Evolutionary conservation across 495 filamentous ascomycete genomes (phyloP).

Genomic region (Aspergillus funiculosus): DNA sequence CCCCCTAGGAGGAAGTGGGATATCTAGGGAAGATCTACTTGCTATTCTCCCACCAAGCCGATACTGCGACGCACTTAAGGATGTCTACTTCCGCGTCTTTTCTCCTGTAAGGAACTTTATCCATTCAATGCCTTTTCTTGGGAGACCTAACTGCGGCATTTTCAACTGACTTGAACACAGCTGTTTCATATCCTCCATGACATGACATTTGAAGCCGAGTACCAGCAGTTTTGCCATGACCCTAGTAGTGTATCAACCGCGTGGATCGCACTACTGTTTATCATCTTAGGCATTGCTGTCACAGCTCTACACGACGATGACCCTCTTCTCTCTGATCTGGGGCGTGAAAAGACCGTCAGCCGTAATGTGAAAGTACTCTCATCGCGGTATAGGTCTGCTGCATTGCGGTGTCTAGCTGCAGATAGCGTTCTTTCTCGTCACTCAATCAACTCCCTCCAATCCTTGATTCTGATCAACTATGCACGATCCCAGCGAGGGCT

Average conservation of each 20-base stretch:
- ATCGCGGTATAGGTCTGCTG: constrained; percentile 39
- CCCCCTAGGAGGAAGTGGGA: constrained; percentile 26
- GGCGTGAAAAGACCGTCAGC: constrained; percentile 35
- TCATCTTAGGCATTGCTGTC: constrained; percentile 39
- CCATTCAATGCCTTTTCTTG: background rate
- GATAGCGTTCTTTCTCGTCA: constrained; percentile 41
- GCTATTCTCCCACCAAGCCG: constrained; percentile 34
- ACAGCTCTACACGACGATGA: constrained; percentile 43
- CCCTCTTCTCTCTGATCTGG: constrained; percentile 37
- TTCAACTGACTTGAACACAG: background rate
- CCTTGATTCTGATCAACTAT: constrained; percentile 41
- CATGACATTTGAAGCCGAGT: constrained; percentile 44
- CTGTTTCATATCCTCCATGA: constrained; percentile 45
- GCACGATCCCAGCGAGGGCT: constrained; percentile 38
- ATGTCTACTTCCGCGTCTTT: constrained; percentile 38
- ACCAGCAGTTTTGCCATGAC: constrained; percentile 41
- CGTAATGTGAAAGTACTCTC: constrained; percentile 40
- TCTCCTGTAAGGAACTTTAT: constrained; percentile 38
- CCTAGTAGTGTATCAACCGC: constrained; percentile 35
- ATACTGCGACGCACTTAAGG: constrained; percentile 37
- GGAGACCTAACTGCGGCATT: too few relatives aligned
- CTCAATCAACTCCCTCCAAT: constrained; percentile 44
- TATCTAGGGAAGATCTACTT: constrained; percentile 30
- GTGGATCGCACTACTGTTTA: constrained; percentile 44
- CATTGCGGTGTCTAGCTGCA: constrained; percentile 40